phyloP scores from a whole-genome alignment of 2,329 filamentous ascomycete genomes.

The Colletotrichum chlorophyti region DNA sequence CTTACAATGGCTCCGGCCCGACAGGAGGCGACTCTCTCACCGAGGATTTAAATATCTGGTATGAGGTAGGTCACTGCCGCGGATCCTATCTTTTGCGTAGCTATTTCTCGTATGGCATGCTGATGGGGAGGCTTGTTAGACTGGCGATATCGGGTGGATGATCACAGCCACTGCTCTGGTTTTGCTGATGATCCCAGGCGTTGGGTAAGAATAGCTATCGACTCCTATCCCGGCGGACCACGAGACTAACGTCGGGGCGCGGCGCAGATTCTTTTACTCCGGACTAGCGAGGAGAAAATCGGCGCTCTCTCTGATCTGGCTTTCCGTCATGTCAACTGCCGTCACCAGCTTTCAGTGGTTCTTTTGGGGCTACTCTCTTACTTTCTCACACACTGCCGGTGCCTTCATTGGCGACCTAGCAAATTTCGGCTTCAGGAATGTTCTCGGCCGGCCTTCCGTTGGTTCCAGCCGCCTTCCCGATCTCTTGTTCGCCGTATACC shows the following conservation, averaged over 20 bases:
- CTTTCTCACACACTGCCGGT: constrained; percentile 80
- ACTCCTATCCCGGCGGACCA: background rate
- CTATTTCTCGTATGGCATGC: constrained; percentile 18
- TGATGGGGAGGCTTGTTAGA: constrained; percentile 51
- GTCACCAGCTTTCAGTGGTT: constrained; percentile 94
- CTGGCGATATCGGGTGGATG: constrained; percentile 87
- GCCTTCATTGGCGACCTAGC: constrained; percentile 78
- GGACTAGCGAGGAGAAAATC: constrained; percentile 89
- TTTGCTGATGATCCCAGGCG: constrained; percentile 90
- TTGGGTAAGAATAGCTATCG: constrained; percentile 54
- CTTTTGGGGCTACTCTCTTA: constrained; percentile 87
- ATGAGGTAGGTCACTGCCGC: constrained; percentile 58
- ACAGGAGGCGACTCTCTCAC: constrained; percentile 73
- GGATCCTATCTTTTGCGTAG: background rate
- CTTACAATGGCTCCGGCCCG: constrained; percentile 69
- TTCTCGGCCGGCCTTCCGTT: constrained; percentile 78
- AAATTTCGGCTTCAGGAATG: constrained; percentile 81
- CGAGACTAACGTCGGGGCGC: constrained; percentile 6
- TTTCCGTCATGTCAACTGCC: constrained; percentile 84
- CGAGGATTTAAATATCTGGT: constrained; percentile 79
- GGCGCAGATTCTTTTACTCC: constrained; percentile 82
- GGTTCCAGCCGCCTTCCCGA: constrained; percentile 79
- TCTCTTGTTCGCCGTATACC: constrained; percentile 84
- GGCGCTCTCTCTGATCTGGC: constrained; percentile 87
- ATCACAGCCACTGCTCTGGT: constrained; percentile 83